Evolutionary conservation across 345 rosid genomes (phyloP), one percentile per base, ranked within the genome.

Genomic region (Corymbia maculata): DNA sequence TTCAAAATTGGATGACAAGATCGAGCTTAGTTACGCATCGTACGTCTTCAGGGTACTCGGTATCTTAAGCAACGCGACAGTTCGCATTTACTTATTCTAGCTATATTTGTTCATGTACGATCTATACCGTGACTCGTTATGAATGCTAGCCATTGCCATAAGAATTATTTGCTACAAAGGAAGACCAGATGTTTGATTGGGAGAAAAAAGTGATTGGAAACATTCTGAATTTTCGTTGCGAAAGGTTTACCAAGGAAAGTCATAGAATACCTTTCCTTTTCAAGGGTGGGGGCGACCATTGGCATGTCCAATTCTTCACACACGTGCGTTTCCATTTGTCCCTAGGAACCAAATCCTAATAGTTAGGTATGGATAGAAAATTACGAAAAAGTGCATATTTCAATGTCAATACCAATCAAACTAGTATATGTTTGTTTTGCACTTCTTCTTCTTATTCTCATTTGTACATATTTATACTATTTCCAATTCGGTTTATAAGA

Each of bases 21-120:
- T 4, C 16, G 68, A 26, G 68, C 68, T 61, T 10, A 36, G 14
- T 26, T 28, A 26, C 26, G 42, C 32, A 13, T 1, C 5, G 26
- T 6, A 36, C 26, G 13, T 36, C 13, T 42, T 75, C 24, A 9
- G 19, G 32, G 19, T 9, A 0, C 13, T 42, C 28, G 4, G 4
- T 75, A 0, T 19, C 49, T 75, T 75, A 42, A 75, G 24, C 19
- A 36, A 36, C 7, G 7, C 1, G 14, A 17, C 22, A 9, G 17
- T 36, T 36, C 1, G 6, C 1, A 11, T 2, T 42, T 19, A 9
- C 13, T 19, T 6, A 3, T 42, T 42, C 49, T 75, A 0, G 1
- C 42, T 19, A 75, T 3, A 19, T 19, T 42, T 3, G 26, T 32
- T 0, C 0, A 19, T 42, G 47, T 11, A 9, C 0, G 49, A 75